Base-by-base conservation (phyloP, 345 rosid genomes). In the Citrus cavaleriei region DNA sequence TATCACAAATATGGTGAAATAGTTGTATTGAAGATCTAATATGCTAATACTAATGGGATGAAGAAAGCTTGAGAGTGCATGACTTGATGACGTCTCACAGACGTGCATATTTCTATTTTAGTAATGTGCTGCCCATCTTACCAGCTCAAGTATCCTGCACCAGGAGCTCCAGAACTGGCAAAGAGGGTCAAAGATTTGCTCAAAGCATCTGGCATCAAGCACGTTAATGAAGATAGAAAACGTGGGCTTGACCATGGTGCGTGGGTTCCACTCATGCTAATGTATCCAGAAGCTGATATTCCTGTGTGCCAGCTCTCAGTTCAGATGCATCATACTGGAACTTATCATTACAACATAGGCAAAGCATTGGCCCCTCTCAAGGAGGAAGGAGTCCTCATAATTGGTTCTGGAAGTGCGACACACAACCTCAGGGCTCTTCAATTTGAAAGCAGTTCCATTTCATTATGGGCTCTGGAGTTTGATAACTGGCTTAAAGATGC, bases 171-270 rank as follows among this genome's bases (percentile, higher is more conserved):
- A 14, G 92, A 82, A 66, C 73, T 96, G 81, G 99, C 93, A 0
- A 88, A 86, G 77, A 89, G 87, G 78, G 98, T 96, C n/a, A 96
- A 88, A 83, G 91, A 94, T 65, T 72, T 96, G 85, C 83, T 96
- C 7, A 64, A 78, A 71, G 81, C 27, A 1, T 85, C 91, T 34
- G 94, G 93, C 14, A 79, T 91, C 82, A 74, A 85, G 55, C 88
- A 78, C 10, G 94, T 94, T 8, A 69, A 85, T 51, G 95, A 87
- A 85, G 98, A 94, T 71, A 85, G 68, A 42, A 79, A 85, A 38
- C 90, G 97, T 6, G 98, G 99, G 49, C 87, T 96, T 60, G 99
- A 96, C 82, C 99, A 96, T 72, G 99, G 99, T 14, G 95, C 98
- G 16, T 96, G 99, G 99, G 90, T 91, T 79, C 98, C 97, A 12